Conservation (phyloP, 345 rosid species). For the Corymbia maculata region DNA sequence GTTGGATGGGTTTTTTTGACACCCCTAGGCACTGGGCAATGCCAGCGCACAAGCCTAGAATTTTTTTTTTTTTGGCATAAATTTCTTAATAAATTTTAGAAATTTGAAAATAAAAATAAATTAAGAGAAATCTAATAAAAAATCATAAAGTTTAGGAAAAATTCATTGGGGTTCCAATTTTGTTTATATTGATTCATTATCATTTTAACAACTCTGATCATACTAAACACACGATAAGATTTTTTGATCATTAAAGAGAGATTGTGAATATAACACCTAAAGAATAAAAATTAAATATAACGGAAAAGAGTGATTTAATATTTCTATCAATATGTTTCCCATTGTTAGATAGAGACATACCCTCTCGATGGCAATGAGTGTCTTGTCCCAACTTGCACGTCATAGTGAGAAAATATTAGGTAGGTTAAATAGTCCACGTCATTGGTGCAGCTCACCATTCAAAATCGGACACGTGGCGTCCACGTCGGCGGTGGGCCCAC, state of each 20-base stretch:
- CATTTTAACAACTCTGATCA: not conserved
- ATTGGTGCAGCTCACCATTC: too few species aligned
- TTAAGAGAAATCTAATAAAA: not conserved
- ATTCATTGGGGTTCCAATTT: accelerated
- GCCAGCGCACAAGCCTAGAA: not conserved
- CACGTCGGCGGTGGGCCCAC: too few species aligned
- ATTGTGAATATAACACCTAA: too few species aligned
- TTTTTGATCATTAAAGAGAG: not conserved
- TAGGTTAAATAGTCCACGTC: too few species aligned
- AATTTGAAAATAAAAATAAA: not conserved
- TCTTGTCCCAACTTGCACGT: not conserved
- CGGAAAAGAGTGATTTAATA: not conserved
- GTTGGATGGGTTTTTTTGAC: too few species aligned
- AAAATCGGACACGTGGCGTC: too few species aligned
- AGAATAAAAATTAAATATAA: not conserved
- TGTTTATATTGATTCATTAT: not conserved
- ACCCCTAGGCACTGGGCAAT: not conserved
- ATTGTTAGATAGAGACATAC: accelerated
- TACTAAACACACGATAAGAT: not conserved
- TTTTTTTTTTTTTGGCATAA: not conserved
- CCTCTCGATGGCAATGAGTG: not conserved
- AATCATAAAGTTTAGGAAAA: accelerated
- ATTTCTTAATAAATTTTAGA: not conserved
- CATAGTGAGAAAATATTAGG: too few species aligned
- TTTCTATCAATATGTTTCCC: not conserved